Conservation (phyloP, 805 yeast species). For the Maudiozyma turicensis region DNA sequence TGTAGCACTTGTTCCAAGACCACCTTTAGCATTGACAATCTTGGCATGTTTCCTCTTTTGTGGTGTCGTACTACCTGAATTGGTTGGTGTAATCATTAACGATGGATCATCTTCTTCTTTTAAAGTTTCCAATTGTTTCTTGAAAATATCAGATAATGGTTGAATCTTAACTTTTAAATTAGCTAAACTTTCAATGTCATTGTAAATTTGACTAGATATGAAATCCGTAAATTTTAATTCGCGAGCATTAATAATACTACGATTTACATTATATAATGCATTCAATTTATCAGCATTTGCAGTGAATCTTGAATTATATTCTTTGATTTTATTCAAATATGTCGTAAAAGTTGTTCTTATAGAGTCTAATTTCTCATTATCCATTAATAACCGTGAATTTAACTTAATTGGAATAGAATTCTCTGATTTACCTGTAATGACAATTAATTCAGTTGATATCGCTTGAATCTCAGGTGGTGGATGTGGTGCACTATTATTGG, state of each 20-base stretch:
- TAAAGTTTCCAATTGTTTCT: constrained; percentile 21
- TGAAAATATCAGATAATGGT: constrained; percentile 17
- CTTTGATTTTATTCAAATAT: constrained; percentile 5
- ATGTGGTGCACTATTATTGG: constrained; percentile 15
- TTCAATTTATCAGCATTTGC: constrained; percentile 15
- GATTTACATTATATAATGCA: constrained; percentile 16
- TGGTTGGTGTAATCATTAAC: not conserved
- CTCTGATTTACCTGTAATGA: constrained; percentile 27
- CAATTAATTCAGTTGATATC: constrained; percentile 22
- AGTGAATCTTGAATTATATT: constrained; percentile 11
- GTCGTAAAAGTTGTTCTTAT: constrained; percentile 15
- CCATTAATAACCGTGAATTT: constrained; percentile 24
- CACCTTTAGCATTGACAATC: constrained; percentile 7
- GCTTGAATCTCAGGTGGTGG: constrained; percentile 23
- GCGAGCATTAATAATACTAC: constrained; percentile 8
- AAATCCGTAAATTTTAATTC: constrained; percentile 23
- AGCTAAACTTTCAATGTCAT: constrained; percentile 26
- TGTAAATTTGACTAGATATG: constrained; percentile 16
- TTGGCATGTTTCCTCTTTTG: not conserved
- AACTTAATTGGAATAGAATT: constrained; percentile 32
- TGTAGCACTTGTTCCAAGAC: constrained; percentile 1
- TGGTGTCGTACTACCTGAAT: not conserved
- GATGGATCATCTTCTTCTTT: constrained; percentile 7
- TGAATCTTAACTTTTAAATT: constrained; percentile 13
- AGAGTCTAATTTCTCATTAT: constrained; percentile 11